These are phyloP conservation scores for Penicillium daleae DNA, from an alignment of 495 filamentous ascomycete genomes.

Conservation along the genomic window DNA sequence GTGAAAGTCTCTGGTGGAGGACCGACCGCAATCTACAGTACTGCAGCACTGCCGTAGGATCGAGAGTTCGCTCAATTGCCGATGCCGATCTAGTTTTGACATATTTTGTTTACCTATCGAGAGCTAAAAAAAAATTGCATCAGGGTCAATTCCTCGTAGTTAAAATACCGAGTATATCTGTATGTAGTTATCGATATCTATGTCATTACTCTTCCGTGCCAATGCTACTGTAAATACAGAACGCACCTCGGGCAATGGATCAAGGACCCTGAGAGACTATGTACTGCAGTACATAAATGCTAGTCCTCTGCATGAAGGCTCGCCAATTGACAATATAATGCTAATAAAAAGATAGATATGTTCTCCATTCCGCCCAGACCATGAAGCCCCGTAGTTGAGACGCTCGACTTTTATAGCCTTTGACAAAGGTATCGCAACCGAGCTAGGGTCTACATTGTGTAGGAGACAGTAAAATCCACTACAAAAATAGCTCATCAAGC, in stretches of 20 bases:
- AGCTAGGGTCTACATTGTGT: background rate
- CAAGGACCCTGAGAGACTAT: background rate
- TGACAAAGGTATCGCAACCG: background rate
- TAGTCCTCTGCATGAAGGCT: too few relatives aligned
- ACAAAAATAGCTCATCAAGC: background rate
- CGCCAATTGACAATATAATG: background rate
- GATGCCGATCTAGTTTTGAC: background rate
- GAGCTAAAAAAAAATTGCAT: background rate
- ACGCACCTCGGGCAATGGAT: too few relatives aligned
- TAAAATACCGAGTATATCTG: background rate
- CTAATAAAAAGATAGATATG: background rate
- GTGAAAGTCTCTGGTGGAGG: background rate
- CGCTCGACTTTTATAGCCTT: background rate
- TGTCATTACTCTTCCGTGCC: too few relatives aligned
- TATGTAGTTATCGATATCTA: too few relatives aligned
- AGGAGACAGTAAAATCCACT: background rate
- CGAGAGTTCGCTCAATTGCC: background rate
- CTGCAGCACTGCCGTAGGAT: too few relatives aligned
- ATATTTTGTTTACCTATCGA: background rate
- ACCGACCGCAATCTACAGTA: background rate
- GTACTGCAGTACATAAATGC: background rate
- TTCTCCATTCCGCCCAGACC: background rate
- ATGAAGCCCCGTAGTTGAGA: background rate
- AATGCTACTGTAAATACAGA: too few relatives aligned
- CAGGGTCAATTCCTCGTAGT: background rate